Base-by-base conservation (phyloP, 441 rosid genomes). In the Populus hybrid region DNA sequence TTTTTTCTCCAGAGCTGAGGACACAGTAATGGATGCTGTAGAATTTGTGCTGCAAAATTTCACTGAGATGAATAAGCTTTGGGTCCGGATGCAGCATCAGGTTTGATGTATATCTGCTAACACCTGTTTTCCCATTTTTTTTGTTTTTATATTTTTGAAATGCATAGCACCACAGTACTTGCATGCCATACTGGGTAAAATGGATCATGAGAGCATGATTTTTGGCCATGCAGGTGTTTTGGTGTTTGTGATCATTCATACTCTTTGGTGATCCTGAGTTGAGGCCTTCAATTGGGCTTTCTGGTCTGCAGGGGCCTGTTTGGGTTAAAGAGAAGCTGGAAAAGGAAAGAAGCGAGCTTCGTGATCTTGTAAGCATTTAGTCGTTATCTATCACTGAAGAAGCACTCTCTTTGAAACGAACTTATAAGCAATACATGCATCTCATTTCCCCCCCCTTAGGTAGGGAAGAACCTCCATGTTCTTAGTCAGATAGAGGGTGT, bases 61-160 rank as follows among this genome's bases (percentile, higher is more conserved):
- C 75, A 90, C 94, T 5, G 99, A 95, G 87, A 95, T 95, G 98
- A 93, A 95, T 84, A 93, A 92, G 88, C 94, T 95, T 70, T 95
- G 99, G 99, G 97, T 95, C 82, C 97, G 97, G 80, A 81, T 93
- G 82, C 97, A 92, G 81, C 89, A 88, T 84, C 98, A 95, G 99
- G 99, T 93, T 87, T 83, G 81, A 82, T 87, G 81, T 83, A 75
- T 34, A 76, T 76, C 75, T 77, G 36, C 77, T 74, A 75, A 80
- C 77, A 50, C 67, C 86, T 86, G 81, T 53, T 79, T 82, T 79
- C 85, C 20, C 7, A 1, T 50, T 50, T 50, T 40, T 26, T 50
- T 14, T 50, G 57, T 50, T 50, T 50, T 50, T 50, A 50, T 50
- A 80, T 80, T 74, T 83, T 80, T 80, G 85, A 36, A 72, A 75